These are phyloP conservation scores for Lactifluus rugatus DNA, from an alignment of 768 basidiomycete species.

Conservation along the genomic window DNA sequence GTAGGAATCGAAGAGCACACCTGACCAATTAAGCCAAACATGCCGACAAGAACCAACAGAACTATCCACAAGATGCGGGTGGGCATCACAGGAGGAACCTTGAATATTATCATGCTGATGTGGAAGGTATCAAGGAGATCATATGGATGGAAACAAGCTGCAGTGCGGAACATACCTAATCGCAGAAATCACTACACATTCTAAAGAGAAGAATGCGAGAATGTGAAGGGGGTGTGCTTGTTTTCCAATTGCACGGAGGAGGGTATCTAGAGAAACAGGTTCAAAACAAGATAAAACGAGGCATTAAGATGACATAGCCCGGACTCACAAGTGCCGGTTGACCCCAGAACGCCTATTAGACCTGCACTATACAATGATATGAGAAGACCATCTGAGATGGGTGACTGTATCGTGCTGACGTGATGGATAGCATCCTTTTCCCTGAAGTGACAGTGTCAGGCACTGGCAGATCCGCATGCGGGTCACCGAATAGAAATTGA, in stretches of 20 bases:
- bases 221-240: slow-evolving; percentile 67
- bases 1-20: slow-evolving; percentile 8
- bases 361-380: slow-evolving; percentile 35
- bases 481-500: slow-evolving; percentile 53
- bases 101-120: slow-evolving; percentile 35
- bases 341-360: slow-evolving; percentile 54
- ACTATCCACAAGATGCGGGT: slow-evolving; percentile 36
- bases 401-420: slow-evolving; percentile 28
- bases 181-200: slow-evolving; percentile 38
- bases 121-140: background rate
- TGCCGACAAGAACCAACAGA: slow-evolving; percentile 40
- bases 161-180: slow-evolving; percentile 22
- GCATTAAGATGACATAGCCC: background rate
- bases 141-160: background rate
- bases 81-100: slow-evolving; percentile 37
- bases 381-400: background rate
- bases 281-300: background rate
- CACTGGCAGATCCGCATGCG: background rate
- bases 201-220: slow-evolving; percentile 53
- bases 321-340: slow-evolving; percentile 57
- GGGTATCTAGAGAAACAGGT: slow-evolving; percentile 30
- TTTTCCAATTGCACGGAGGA: slow-evolving; percentile 61
- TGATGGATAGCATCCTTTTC: slow-evolving; percentile 50
- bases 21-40: slow-evolving; percentile 43
- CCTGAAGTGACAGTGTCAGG: slow-evolving; percentile 18